A percentile compares a stretch with the other conserved stretches of the same genome.
Evolutionary conservation across 139 green algal genomes (phyloP).

Genomic region (Ostreobium quekettii): DNA sequence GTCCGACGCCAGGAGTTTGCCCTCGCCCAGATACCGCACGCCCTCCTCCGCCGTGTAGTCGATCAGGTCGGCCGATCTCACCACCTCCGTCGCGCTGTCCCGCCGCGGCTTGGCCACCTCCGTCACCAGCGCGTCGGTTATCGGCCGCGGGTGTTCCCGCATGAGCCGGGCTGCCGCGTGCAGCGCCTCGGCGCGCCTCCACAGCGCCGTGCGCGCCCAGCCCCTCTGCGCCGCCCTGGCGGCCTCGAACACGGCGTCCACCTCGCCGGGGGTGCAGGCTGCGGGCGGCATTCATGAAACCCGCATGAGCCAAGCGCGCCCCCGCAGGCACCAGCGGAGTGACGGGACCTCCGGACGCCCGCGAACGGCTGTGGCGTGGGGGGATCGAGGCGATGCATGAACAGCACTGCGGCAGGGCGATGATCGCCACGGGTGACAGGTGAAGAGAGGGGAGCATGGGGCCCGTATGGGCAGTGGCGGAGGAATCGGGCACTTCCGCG

Average conservation of each 20-base stretch:
- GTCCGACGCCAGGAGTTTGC: constrained; percentile 75
- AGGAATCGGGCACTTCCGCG: too few relatives aligned
- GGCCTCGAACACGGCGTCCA: constrained; percentile 66
- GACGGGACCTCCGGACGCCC: too few relatives aligned
- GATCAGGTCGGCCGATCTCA: constrained; percentile 82
- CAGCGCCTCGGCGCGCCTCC: constrained; percentile 74
- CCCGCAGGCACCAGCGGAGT: too few relatives aligned
- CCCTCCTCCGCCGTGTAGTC: constrained; percentile 92
- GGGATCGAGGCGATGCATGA: too few relatives aligned
- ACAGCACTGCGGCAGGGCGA: too few relatives aligned
- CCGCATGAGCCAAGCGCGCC: too few relatives aligned
- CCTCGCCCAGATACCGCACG: constrained; percentile 70
- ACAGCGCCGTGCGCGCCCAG: constrained; percentile 82
- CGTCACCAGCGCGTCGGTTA: constrained; percentile 78
- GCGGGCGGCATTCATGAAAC: too few relatives aligned
- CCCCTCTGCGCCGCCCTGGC: constrained; percentile 71
- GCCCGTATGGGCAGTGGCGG: too few relatives aligned
- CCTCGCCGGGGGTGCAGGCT: constrained; percentile 86
- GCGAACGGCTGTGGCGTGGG: too few relatives aligned
- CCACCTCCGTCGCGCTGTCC: constrained; percentile 63
- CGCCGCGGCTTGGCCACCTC: constrained; percentile 89
- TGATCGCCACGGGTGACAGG: too few relatives aligned
- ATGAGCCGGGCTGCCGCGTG: constrained; percentile 64
- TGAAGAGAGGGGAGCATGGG: too few relatives aligned
- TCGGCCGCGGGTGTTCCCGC: constrained; percentile 69